phyloP scores from a whole-genome alignment of 1,284 basidiomycete species.

The Rhodotorula sp. region DNA sequence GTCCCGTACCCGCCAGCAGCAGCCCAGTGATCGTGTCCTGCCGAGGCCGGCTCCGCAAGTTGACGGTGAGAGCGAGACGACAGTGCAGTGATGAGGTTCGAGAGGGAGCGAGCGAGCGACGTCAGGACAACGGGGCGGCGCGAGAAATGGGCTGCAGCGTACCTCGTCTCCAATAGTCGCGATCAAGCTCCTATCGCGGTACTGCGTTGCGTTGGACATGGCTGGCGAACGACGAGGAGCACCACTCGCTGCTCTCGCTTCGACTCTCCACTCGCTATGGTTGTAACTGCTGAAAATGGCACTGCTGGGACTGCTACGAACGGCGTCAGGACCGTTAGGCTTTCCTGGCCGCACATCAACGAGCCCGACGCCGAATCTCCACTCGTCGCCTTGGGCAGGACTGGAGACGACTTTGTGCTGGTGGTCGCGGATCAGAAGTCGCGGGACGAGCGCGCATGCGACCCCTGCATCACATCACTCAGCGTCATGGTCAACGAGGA shows the following conservation, averaged over 20 bases:
- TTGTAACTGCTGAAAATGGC: no score
- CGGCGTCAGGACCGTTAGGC: background rate
- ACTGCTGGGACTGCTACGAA: background rate
- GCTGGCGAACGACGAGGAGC: background rate
- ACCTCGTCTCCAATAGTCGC: conserved; percentile 96
- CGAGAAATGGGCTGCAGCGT: background rate
- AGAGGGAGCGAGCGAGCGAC: conserved; percentile 1
- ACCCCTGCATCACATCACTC: background rate
- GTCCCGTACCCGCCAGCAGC: conserved; percentile 85
- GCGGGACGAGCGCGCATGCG: background rate
- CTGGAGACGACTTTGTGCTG: conserved; percentile 4
- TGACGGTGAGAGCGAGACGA: no score
- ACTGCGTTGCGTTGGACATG: conserved; percentile 9
- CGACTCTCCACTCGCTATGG: background rate
- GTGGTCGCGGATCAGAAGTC: background rate
- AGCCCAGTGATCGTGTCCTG: conserved; percentile 94
- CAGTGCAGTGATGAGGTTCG: background rate
- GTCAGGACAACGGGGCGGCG: background rate
- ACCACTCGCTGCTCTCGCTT: no score
- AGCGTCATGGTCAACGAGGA: conserved; percentile 22
- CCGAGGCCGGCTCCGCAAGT: background rate
- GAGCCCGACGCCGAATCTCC: background rate
- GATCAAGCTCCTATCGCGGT: conserved; percentile 74
- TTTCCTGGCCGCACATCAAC: background rate
- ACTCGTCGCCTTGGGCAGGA: conserved; percentile 6